These are phyloP conservation scores for Sporothrix sp. DNA, from an alignment of 2,329 filamentous ascomycete genomes.

Conservation along the genomic window DNA sequence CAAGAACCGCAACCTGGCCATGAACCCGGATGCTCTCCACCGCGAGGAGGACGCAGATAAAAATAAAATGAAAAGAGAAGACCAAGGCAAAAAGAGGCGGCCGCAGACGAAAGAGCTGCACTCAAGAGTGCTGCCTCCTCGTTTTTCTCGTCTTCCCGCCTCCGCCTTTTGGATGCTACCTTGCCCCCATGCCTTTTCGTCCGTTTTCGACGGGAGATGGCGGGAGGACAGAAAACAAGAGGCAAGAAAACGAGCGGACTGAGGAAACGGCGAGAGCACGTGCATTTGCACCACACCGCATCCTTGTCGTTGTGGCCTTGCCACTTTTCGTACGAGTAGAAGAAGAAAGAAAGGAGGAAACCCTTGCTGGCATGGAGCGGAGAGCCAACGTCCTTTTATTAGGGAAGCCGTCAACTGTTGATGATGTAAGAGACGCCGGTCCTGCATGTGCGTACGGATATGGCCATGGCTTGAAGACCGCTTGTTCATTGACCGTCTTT, in stretches of 20 bases:
- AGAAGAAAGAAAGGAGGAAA: neutral
- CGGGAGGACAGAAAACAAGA: neutral
- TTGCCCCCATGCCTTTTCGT: conserved; percentile 8
- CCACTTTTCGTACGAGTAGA: neutral
- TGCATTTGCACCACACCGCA: no score
- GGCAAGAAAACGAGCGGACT: neutral
- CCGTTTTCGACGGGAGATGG: neutral
- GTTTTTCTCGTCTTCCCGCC: conserved; percentile 2
- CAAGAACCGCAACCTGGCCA: neutral
- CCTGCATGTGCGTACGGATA: no score
- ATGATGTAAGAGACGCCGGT: no score
- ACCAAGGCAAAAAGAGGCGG: neutral
- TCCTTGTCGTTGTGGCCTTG: neutral
- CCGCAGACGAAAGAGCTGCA: no score
- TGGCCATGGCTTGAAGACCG: no score
- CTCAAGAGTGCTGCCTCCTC: neutral
- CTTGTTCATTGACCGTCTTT: no score
- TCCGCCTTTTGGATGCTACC: conserved; percentile 12
- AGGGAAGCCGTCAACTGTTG: no score
- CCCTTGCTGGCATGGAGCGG: no score
- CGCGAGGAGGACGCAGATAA: neutral
- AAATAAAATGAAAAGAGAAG: neutral
- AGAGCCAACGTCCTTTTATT: no score
- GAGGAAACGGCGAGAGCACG: neutral
- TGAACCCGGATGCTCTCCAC: no score